Evolutionary conservation across 805 yeast genomes (phyloP).

Genomic region (Yarrowia alimentaria): DNA sequence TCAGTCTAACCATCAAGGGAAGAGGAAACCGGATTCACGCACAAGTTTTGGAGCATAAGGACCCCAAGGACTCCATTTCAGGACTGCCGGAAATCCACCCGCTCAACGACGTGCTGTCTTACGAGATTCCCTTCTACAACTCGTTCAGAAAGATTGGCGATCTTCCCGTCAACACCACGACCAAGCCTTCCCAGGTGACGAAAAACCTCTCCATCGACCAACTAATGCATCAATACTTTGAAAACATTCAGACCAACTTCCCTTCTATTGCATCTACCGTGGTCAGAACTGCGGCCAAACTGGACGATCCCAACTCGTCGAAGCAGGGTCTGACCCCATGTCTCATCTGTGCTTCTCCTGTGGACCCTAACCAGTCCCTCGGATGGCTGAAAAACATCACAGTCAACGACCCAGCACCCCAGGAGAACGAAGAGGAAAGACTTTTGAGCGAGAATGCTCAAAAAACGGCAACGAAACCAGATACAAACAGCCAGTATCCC

Average conservation of each 20-base stretch:
- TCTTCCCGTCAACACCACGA: constrained; percentile 37
- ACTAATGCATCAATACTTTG: constrained; percentile 69
- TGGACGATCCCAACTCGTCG: constrained; percentile 36
- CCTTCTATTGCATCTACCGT: constrained; percentile 92
- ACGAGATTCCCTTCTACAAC: constrained; percentile 63
- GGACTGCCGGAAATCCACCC: constrained; percentile 21
- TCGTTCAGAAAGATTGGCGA: constrained; percentile 44
- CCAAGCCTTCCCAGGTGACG: constrained; percentile 45
- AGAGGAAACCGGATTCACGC: constrained; percentile 57
- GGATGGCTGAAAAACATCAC: constrained; percentile 22
- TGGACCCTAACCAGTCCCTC: constrained; percentile 7
- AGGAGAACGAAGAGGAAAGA: constrained; percentile 7
- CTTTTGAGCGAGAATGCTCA: background rate
- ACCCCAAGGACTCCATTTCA: background rate
- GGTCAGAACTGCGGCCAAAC: constrained; percentile 80
- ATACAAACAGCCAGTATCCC: background rate
- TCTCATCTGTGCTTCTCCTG: constrained; percentile 4
- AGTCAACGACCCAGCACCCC: constrained; percentile 16
- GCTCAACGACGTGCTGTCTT: constrained; percentile 66
- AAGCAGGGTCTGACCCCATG: constrained; percentile 4
- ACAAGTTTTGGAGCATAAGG: constrained; percentile 5
- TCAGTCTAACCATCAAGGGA: constrained; percentile 80
- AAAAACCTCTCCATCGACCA: constrained; percentile 81
- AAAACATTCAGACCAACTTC: constrained; percentile 68
- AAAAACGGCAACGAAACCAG: background rate